Evolutionary conservation across 176 grass and related monocot genomes (phyloP).

Genomic region (Pontederia paniculata): DNA sequence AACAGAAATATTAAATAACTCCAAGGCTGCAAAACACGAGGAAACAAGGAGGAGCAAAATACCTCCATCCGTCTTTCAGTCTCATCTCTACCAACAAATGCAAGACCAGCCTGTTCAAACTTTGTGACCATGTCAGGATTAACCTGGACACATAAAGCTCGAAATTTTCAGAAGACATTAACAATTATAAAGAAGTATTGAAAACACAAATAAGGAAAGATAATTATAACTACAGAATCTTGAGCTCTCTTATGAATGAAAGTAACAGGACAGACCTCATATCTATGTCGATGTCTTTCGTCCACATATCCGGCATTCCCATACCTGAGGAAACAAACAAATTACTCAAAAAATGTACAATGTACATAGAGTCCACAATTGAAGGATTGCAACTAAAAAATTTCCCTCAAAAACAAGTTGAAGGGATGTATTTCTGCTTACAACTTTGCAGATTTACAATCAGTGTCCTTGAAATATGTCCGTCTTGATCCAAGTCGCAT

Average conservation of each 20-base stretch:
- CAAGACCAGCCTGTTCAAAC: constrained; percentile 78
- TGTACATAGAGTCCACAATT: constrained; percentile 1
- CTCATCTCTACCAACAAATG: constrained; percentile 74
- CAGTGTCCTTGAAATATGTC: constrained; percentile 46
- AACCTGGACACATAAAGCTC: constrained; percentile 33
- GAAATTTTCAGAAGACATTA: background rate
- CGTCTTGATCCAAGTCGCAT: constrained; percentile 92
- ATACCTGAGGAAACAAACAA: constrained; percentile 34
- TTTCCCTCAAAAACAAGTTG: background rate
- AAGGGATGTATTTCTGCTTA: constrained; percentile 25
- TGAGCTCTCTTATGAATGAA: too few species aligned
- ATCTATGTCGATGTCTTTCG: constrained; percentile 85
- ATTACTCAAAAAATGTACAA: constrained; percentile 2
- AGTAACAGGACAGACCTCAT: constrained; percentile 34
- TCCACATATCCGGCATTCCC: constrained; percentile 45
- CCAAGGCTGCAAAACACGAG: background rate
- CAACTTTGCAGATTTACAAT: constrained; percentile 73
- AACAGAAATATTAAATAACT: constrained; percentile 10
- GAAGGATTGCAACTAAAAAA: background rate
- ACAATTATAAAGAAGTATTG: background rate
- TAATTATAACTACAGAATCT: too few species aligned
- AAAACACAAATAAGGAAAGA: constrained; percentile 6
- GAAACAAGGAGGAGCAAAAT: background rate
- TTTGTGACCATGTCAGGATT: constrained; percentile 83
- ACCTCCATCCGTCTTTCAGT: constrained; percentile 8